Evolutionary conservation across 2,329 filamentous ascomycete species (phyloP).

Genomic region (Fusarium paranaense): DNA sequence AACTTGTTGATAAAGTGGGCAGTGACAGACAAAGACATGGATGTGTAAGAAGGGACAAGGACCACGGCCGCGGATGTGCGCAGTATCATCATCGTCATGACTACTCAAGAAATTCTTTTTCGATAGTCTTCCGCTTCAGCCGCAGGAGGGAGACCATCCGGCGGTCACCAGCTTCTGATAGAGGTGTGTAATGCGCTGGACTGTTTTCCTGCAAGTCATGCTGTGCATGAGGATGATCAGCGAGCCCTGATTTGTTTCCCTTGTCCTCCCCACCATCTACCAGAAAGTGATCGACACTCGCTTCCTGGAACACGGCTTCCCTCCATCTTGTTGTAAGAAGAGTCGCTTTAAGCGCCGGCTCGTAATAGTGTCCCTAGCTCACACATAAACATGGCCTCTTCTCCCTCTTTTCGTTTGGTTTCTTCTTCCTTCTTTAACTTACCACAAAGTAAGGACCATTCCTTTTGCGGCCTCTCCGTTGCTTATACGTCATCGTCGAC

Average conservation of each 20-base stretch:
- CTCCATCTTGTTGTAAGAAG: not conserved
- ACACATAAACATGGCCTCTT: not conserved
- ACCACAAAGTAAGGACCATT: not conserved
- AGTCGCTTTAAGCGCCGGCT: not conserved
- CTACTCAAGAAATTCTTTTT: not conserved
- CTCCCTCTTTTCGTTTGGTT: not conserved
- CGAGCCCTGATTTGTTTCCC: constrained; percentile 3
- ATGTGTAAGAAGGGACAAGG: not conserved
- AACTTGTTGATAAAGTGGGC: not conserved
- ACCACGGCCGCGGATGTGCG: not conserved
- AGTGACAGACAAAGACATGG: not conserved
- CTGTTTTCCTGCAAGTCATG: not conserved
- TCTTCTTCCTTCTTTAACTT: not conserved
- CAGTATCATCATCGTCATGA: not conserved
- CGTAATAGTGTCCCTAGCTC: not conserved
- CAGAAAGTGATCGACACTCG: constrained; percentile 1
- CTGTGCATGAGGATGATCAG: not conserved
- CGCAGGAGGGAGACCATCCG: not conserved
- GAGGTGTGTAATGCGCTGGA: not conserved
- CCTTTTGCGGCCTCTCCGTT: not conserved
- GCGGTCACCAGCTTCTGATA: not conserved
- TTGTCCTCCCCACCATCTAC: not conserved
- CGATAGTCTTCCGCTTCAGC: not conserved
- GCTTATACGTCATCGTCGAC: constrained; percentile 27
- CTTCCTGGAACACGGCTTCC: not conserved